phyloP scores from a whole-genome alignment of 306 rosid genomes.

The Prosopis cineraria region DNA sequence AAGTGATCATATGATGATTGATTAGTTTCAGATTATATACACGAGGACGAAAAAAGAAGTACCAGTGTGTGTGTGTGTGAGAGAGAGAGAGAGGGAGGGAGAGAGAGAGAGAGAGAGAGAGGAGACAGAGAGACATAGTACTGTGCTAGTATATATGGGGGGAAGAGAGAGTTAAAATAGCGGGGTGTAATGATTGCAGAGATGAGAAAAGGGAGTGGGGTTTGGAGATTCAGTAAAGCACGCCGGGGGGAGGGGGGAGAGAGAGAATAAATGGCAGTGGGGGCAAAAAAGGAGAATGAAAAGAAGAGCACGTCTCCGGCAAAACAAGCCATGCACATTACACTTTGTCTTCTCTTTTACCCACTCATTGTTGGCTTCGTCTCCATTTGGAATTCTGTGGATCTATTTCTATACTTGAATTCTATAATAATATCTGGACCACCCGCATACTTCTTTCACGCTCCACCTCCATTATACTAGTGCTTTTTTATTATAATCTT shows the following conservation, averaged over 20 bases:
- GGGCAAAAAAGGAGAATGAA: conserved; percentile 31
- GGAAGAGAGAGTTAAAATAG: background rate
- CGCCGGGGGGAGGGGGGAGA: conserved; percentile 11
- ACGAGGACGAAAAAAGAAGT: too few relatives aligned
- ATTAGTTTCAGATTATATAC: too few relatives aligned
- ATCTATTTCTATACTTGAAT: too few relatives aligned
- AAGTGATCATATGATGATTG: too few relatives aligned
- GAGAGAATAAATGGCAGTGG: conserved; percentile 3
- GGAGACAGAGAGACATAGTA: background rate
- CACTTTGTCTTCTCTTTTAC: conserved; percentile 49
- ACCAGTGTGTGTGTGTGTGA: too few relatives aligned
- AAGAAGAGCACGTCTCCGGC: conserved; percentile 65
- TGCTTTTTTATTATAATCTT: too few relatives aligned
- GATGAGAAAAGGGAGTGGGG: background rate
- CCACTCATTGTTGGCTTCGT: background rate
- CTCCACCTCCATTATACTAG: too few relatives aligned
- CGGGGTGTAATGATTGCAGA: conserved; percentile 28
- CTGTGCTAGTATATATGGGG: too few relatives aligned
- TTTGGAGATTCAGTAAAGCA: conserved; percentile 19
- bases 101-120: too few relatives aligned
- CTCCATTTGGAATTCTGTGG: background rate
- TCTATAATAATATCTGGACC: background rate
- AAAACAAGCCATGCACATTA: conserved; percentile 38
- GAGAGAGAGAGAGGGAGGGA: too few relatives aligned
- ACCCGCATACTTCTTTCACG: background rate